Base-by-base conservation (phyloP, 1,284 basidiomycete genomes). In the Apiotrichum montevideense region DNA sequence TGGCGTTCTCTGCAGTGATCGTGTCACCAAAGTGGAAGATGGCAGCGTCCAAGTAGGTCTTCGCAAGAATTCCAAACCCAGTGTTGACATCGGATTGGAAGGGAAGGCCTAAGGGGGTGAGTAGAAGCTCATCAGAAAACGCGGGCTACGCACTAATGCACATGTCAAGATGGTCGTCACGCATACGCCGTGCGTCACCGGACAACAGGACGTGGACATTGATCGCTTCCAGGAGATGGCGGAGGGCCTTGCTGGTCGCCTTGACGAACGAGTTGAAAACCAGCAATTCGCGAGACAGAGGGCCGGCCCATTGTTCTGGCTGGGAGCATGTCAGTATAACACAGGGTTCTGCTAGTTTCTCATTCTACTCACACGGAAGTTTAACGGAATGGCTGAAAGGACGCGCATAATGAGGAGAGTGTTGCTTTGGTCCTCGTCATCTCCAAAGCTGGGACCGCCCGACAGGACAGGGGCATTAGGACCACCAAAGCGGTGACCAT, bases 241-340 rank as follows among this genome's bases (percentile, higher is more conserved):
- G 85, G 66, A 98, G 81, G 33, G 92, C 88, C 61, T 94, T 87
- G 55, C 90, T 87, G 59, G 98, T 82, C 40, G 90, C 87, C 58
- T 90, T 86, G 65, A 95, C 85, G 74, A 98, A 98, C 47, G 92
- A 93, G 80, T 98, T 98, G 84, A 98, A 99, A 52, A 96, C 93
- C 51, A 99, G 81, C 62, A 99, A 79, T 77, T 98, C 96, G 54
- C 95, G 86, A 65, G 93, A 97, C 54, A 98, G 79, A 46, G 95
- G 95, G 33, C 95, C 95, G 35, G 87, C 87, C 93, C 93, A 97
- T 66, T 88, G 84, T 72, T 87, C 85, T 32, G 85, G 63, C 88
- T 90, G 63, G 57, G 37, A 7, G 58, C 51, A 45, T 13, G n/a
- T 14, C 3, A 32, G 14, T 21, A 9, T 3, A 6, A 21, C 21